phyloP scores from a whole-genome alignment of 208 protist genomes.

The Trypanosoma platydactyli region DNA sequence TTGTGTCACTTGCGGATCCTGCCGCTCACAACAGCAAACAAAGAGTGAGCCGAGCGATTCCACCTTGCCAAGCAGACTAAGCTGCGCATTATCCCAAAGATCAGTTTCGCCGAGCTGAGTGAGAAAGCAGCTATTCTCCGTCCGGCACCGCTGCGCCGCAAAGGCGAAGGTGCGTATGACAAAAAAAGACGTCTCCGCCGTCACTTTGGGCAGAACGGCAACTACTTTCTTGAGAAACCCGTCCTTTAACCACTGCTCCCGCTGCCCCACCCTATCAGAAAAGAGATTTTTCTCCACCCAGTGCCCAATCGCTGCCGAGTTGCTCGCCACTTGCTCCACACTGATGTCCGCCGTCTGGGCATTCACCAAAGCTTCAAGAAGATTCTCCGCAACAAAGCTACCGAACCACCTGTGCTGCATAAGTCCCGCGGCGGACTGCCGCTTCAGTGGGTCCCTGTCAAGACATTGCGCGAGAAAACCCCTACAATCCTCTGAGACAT shows the following conservation, averaged over 20 bases:
- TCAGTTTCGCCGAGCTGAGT: slow-evolving; percentile 51
- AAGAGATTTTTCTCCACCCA: slow-evolving; percentile 72
- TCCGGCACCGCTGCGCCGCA: slow-evolving; percentile 35
- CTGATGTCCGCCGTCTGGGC: slow-evolving; percentile 12
- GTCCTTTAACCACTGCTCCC: slow-evolving; percentile 62
- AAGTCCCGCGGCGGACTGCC: slow-evolving; percentile 47
- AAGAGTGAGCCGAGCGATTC: slow-evolving; percentile 62
- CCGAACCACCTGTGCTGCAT: slow-evolving; percentile 61
- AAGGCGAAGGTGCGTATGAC: slow-evolving; percentile 64
- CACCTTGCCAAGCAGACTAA: slow-evolving; percentile 42
- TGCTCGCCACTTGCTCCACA: slow-evolving; percentile 19
- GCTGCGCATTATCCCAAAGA: slow-evolving; percentile 51
- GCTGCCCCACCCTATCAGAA: slow-evolving; percentile 26
- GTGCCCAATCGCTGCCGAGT: slow-evolving; percentile 39
- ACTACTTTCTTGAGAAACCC: slow-evolving; percentile 56
- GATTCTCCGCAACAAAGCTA: slow-evolving; percentile 30
- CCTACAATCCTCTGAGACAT: slow-evolving; percentile 52
- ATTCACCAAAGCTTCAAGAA: slow-evolving; percentile 22
- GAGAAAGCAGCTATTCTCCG: slow-evolving; percentile 46
- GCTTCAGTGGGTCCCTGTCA: slow-evolving; percentile 37
- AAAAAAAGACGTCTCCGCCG: slow-evolving; percentile 54
- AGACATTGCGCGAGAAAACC: slow-evolving; percentile 66
- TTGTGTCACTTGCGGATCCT: slow-evolving; percentile 41
- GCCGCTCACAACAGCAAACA: slow-evolving; percentile 50
- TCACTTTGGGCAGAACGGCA: slow-evolving; percentile 56